These are phyloP conservation scores for Penicillium salamii DNA, from an alignment of 495 filamentous ascomycete species.

Conservation along the genomic window DNA sequence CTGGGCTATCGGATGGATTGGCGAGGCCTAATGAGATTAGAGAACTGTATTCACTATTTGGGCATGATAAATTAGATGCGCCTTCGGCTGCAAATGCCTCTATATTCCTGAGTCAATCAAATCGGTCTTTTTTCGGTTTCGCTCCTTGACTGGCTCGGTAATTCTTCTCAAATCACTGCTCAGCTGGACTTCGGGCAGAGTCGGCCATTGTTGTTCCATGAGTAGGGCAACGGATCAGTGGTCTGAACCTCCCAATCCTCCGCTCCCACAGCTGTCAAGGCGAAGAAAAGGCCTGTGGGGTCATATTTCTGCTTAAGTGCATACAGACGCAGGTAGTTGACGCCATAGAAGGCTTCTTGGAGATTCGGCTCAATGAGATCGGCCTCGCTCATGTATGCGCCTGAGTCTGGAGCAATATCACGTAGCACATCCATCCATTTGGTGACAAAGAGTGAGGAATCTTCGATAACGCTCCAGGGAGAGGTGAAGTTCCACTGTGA, in stretches of 20 bases:
- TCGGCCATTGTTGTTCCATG: slow-evolving; percentile 9
- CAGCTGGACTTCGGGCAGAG: slow-evolving; percentile 3
- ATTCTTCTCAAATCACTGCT: too few relatives aligned
- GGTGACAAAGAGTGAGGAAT: slow-evolving; percentile 7
- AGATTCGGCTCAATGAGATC: slow-evolving; percentile 56
- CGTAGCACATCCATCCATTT: slow-evolving; percentile 10
- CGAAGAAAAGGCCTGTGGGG: slow-evolving; percentile 3
- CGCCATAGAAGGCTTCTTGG: slow-evolving; percentile 54
- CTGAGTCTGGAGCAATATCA: slow-evolving; percentile 12
- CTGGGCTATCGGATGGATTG: too few relatives aligned
- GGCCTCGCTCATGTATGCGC: slow-evolving; percentile 17
- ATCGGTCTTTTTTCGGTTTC: too few relatives aligned
- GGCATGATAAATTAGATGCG: too few relatives aligned
- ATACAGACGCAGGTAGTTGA: slow-evolving; percentile 41
- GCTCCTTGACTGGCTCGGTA: too few relatives aligned
- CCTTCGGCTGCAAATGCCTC: too few relatives aligned
- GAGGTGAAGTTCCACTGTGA: slow-evolving; percentile 8
- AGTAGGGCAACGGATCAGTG: slow-evolving; percentile 6
- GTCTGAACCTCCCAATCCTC: slow-evolving; percentile 13
- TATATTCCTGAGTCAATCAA: too few relatives aligned
- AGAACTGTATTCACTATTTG: too few relatives aligned
- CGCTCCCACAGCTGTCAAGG: slow-evolving; percentile 3
- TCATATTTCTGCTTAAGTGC: slow-evolving; percentile 6
- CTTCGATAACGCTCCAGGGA: slow-evolving; percentile 3
- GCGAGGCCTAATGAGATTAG: too few relatives aligned